Conservation (phyloP, 73 alveolate species). For the Diophrys appendiculata region DNA sequence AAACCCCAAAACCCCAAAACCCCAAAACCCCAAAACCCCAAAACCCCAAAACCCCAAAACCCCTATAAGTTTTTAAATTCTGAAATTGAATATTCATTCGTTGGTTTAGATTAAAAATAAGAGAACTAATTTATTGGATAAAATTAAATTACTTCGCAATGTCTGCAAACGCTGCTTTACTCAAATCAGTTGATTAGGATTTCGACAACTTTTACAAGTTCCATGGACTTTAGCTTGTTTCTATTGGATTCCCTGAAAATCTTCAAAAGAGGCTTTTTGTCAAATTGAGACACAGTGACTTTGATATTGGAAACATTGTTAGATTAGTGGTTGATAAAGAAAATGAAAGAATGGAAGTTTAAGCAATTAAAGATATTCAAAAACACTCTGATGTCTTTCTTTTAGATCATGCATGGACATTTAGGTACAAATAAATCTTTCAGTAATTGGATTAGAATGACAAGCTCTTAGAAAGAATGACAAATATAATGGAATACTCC, state of each 20-base stretch:
- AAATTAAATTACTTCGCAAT: no score
- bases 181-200: conserved; percentile 1
- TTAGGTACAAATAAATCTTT: conserved; percentile 77
- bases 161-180: no score
- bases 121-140: no score
- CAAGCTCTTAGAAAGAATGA: conserved; percentile 46
- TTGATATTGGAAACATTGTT: conserved; percentile 83
- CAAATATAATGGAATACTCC: conserved; percentile 23
- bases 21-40: no score
- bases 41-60: no score
- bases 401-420: conserved; percentile 95
- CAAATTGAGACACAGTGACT: conserved; percentile 76
- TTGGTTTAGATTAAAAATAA: no score
- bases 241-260: conserved; percentile 78
- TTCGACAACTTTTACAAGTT: conserved; percentile 64
- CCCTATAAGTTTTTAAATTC: no score
- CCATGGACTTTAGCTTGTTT: conserved; percentile 76
- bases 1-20: no score
- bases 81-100: no score
- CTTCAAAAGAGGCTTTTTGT: conserved; percentile 57
- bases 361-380: conserved; percentile 52
- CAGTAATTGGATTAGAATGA: conserved; percentile 57
- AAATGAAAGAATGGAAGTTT: conserved; percentile 69
- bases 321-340: conserved; percentile 79
- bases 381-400: conserved; percentile 75